Conservation (phyloP, 2,329 filamentous ascomycete genomes). For the Metarhizium robertsii region DNA sequence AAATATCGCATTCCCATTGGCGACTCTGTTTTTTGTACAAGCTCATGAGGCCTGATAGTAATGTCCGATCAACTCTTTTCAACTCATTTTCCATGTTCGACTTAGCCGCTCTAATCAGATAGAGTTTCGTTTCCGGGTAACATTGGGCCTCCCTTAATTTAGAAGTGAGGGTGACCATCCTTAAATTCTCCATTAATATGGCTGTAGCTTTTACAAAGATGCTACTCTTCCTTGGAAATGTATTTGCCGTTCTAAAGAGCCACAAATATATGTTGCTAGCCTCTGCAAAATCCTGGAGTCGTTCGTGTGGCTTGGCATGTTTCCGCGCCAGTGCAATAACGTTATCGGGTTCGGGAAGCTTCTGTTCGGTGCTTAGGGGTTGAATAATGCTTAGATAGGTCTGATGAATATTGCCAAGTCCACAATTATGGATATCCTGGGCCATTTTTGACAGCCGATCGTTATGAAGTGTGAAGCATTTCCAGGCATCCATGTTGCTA, state of each 20-base stretch:
- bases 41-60: background rate
- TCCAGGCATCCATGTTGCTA: background rate
- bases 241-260: background rate
- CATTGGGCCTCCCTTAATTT: background rate
- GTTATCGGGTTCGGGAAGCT: background rate
- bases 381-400: background rate
- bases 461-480: background rate
- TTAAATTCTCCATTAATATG: background rate
- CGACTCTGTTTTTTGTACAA: background rate
- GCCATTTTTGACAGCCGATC: background rate
- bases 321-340: background rate
- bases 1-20: no score
- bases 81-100: background rate
- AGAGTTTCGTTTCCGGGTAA: background rate
- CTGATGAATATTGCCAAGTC: background rate
- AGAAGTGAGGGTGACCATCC: background rate
- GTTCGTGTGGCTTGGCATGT: background rate
- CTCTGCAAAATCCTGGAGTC: background rate
- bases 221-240: background rate
- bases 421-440: background rate
- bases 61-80: background rate
- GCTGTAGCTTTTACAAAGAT: background rate
- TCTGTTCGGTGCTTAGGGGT: background rate
- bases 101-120: accelerated
- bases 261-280: background rate